phyloP scores from a whole-genome alignment of 495 filamentous ascomycete species.

The Eremomyces bilateralis region DNA sequence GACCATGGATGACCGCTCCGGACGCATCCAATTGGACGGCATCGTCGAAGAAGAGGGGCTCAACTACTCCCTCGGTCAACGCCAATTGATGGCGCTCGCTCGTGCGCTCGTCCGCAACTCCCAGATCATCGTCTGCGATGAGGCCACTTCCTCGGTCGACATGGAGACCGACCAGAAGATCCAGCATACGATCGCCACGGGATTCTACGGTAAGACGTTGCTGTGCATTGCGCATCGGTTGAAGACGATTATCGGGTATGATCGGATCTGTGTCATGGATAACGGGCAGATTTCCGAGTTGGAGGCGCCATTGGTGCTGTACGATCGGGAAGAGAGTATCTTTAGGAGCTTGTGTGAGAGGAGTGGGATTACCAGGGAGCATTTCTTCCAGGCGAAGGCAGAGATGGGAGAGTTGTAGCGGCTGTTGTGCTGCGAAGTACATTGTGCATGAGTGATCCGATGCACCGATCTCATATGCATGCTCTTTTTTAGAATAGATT shows the following conservation, averaged over 20 bases:
- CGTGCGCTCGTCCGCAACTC: constrained; percentile 68
- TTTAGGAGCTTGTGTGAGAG: constrained; percentile 86
- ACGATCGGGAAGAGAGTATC: constrained; percentile 37
- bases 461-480: too few relatives aligned
- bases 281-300: constrained; percentile 67
- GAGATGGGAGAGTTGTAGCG: too few relatives aligned
- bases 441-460: too few relatives aligned
- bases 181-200: constrained; percentile 69
- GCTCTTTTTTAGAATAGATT: too few relatives aligned
- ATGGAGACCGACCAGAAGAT: constrained; percentile 95
- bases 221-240: constrained; percentile 90
- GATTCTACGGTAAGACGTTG: constrained; percentile 73
- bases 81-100: constrained; percentile 87
- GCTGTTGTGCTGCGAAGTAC: too few relatives aligned
- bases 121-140: constrained; percentile 90
- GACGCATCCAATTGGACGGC: constrained; percentile 60
- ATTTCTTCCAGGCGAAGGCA: too few relatives aligned
- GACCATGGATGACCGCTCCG: constrained; percentile 21
- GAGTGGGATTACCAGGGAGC: constrained; percentile 59
- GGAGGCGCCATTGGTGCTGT: constrained; percentile 51
- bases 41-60: constrained; percentile 82
- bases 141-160: constrained; percentile 81
- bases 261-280: constrained; percentile 93
- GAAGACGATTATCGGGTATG: constrained; percentile 81
- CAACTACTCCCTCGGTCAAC: constrained; percentile 92